phyloP scores from a whole-genome alignment of 257 asterid species.

The Nicotiana sylvestris region DNA sequence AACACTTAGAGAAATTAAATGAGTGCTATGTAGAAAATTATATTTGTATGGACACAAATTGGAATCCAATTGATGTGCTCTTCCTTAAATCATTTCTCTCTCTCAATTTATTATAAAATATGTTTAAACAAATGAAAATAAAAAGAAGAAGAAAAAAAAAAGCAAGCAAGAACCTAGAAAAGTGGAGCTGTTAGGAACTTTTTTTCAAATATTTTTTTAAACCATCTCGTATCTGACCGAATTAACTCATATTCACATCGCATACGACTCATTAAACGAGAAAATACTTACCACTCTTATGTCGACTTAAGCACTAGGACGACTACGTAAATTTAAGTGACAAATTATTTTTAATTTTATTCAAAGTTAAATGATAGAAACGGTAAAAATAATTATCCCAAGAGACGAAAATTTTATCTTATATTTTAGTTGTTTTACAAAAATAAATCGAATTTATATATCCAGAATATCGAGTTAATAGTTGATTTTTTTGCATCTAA shows the following conservation, averaged over 20 bases:
- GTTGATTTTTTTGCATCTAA: too few species aligned
- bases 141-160: not conserved
- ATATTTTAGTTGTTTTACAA: not conserved
- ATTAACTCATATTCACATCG: too few species aligned
- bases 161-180: not conserved
- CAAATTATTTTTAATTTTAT: not conserved
- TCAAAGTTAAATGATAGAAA: not conserved
- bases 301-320: too few species aligned
- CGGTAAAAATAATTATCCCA: not conserved
- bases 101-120: slow-evolving; percentile 12
- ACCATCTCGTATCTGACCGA: too few species aligned
- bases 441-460: too few species aligned
- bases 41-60: slow-evolving; percentile 33
- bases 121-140: not conserved
- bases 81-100: slow-evolving; percentile 48
- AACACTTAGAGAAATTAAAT: not conserved
- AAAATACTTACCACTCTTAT: too few species aligned
- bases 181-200: not conserved
- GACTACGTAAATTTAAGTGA: not conserved
- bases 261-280: too few species aligned
- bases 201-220: not conserved
- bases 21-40: slow-evolving; percentile 20
- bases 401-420: not conserved
- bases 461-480: too few species aligned
- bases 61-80: slow-evolving; percentile 44